Evolutionary conservation across 768 basidiomycete genomes (phyloP), one percentile per base, ranked within the genome.

Genomic region (Termitomyces sp.): DNA sequence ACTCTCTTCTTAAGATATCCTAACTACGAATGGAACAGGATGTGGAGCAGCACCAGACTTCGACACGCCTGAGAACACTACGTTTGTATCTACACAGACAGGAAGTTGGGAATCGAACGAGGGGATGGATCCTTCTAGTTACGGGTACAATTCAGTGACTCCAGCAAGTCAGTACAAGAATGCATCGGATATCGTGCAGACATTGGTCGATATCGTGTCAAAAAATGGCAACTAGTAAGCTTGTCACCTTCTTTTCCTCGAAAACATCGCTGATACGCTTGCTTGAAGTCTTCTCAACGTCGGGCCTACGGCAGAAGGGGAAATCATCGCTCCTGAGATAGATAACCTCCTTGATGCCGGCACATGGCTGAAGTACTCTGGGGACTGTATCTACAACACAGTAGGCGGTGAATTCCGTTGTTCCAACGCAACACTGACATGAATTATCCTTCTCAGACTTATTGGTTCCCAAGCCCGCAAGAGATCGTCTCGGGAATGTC

Each of bases 181-280:
- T 53, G 77, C 74, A 0, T 69, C 77, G 2, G 73, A 74, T 13
- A 80, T 84, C 46, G 67, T 85, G 3, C 80, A 78, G 51, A 80
- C 74, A 0, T 62, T 84, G 53, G 77, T 81, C 30, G 82, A 85
- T 59, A 77, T 85, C 58, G 83, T 79, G 20, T 80, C 82, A 30
- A 85, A 85, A 72, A 82, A 82, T 58, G 84, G 85, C 13, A 84
- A 86, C 64, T 85, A 77, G 81, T 81, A 43, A 24, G 53, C 26
- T 24, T 6, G 13, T 10, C 6, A 18, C 13, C 13, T 33, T 44
- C 13, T 33, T 44, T 9, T 28, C 26, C 2, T 40, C 12, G n/a
- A 38, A 13, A 20, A 5, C 12, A 20, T 40, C 3, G 12, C 38
- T 53, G 6, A 40, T 7, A 14, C 26, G 40, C n/a, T n/a, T 12